phyloP scores from a whole-genome alignment of 306 rosid genomes.

The Dryas alaskensis region DNA sequence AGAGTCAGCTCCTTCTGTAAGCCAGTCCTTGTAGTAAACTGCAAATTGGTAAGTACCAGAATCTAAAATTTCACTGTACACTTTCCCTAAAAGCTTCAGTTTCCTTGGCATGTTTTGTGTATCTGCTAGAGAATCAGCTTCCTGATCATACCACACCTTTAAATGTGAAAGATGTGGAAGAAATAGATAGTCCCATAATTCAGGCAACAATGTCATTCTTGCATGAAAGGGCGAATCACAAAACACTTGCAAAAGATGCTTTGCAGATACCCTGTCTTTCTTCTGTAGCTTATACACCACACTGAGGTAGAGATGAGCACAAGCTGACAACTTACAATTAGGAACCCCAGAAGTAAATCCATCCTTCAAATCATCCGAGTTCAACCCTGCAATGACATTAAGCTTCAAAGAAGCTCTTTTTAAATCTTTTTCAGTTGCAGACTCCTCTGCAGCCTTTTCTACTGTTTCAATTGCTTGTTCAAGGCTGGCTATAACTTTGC shows the following conservation, averaged over 20 bases:
- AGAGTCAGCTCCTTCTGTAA: constrained; percentile 64
- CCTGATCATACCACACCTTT: constrained; percentile 57
- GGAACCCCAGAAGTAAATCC: constrained; percentile 53
- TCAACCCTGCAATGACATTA: constrained; percentile 65
- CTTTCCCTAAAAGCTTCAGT: constrained; percentile 47
- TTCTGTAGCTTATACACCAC: constrained; percentile 56
- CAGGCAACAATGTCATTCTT: constrained; percentile 57
- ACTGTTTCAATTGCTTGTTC: constrained; percentile 72
- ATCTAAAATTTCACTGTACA: constrained; percentile 63
- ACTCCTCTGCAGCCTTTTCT: constrained; percentile 50
- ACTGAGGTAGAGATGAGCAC: constrained; percentile 92
- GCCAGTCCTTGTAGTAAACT: constrained; percentile 83
- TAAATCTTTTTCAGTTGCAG: constrained; percentile 41
- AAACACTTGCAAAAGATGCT: constrained; percentile 83
- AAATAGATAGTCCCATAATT: constrained; percentile 74
- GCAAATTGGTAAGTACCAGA: constrained; percentile 61
- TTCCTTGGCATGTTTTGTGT: constrained; percentile 44
- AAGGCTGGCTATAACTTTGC: constrained; percentile 54
- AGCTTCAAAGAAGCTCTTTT: constrained; percentile 60
- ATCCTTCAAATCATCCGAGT: constrained; percentile 51
- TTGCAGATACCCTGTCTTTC: constrained; percentile 60
- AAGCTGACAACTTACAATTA: constrained; percentile 64
- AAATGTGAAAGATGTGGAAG: constrained; percentile 63
- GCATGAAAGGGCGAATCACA: constrained; percentile 69
- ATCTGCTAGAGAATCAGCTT: constrained; percentile 45